Conservation (phyloP, 2,329 filamentous ascomycete species). For the Clarireedia paspali region DNA sequence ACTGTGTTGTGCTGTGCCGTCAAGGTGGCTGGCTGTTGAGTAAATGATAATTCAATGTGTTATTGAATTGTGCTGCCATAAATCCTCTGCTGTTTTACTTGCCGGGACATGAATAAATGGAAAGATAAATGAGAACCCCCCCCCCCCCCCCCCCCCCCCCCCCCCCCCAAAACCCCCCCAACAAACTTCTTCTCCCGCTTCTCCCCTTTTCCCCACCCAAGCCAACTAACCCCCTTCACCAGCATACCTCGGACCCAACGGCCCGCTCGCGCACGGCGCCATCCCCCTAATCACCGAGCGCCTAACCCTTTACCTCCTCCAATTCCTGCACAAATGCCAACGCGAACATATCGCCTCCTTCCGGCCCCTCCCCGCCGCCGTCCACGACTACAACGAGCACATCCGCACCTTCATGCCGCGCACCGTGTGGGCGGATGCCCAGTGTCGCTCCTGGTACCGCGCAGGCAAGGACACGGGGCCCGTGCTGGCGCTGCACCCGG, state of each 20-base stretch:
- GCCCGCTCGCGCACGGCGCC: slow-evolving; percentile 26
- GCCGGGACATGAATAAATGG: too few relatives aligned
- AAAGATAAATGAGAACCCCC: too few relatives aligned
- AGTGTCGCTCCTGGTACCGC: slow-evolving; percentile 22
- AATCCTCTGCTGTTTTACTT: too few relatives aligned
- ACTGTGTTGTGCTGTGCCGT: too few relatives aligned
- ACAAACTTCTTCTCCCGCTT: neutral
- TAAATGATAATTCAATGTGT: too few relatives aligned
- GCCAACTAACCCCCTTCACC: neutral
- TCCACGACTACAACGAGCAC: slow-evolving; percentile 29
- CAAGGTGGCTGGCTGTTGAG: too few relatives aligned
- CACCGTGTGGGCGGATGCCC: slow-evolving; percentile 12
- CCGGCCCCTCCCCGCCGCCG: slow-evolving; percentile 31
- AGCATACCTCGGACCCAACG: slow-evolving; percentile 28
- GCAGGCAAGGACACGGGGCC: slow-evolving; percentile 10
- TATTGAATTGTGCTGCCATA: too few relatives aligned
- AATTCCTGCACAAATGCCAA: slow-evolving; percentile 37
- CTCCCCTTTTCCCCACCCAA: neutral
- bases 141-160: too few relatives aligned
- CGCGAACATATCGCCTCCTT: slow-evolving; percentile 36
- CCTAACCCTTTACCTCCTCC: slow-evolving; percentile 41
- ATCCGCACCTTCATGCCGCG: slow-evolving; percentile 25
- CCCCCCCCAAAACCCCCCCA: too few relatives aligned
- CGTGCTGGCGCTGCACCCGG: slow-evolving; percentile 16
- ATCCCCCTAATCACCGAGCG: slow-evolving; percentile 36